phyloP scores from a whole-genome alignment of 768 basidiomycete species.

The Russula emetica region DNA sequence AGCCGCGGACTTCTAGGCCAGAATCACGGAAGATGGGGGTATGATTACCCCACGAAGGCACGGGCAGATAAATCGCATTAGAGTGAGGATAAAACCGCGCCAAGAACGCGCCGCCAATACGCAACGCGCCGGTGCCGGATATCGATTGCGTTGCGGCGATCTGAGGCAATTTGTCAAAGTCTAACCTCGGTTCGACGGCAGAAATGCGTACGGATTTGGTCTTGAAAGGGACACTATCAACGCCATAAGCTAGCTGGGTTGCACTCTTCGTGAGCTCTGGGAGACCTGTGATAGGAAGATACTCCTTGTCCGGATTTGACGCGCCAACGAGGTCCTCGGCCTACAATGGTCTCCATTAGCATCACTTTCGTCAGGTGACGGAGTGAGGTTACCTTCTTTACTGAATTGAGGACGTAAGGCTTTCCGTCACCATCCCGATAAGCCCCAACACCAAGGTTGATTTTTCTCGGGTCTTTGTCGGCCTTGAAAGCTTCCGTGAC shows the following conservation, averaged over 20 bases:
- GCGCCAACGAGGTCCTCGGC: conserved; percentile 71
- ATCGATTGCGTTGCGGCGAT: conserved; percentile 89
- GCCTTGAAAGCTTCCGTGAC: conserved; percentile 96
- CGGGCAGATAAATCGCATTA: conserved; percentile 86
- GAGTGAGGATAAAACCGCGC: conserved; percentile 83
- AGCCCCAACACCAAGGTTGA: conserved; percentile 96
- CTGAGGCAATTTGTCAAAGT: conserved; percentile 37
- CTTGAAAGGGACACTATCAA: conserved; percentile 66
- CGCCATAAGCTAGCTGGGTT: conserved; percentile 86
- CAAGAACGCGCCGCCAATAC: conserved; percentile 91
- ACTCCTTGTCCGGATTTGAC: conserved; percentile 84
- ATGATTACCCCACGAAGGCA: conserved; percentile 97
- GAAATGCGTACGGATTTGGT: conserved; percentile 57
- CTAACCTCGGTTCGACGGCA: background rate
- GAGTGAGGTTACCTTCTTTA: conserved; percentile 62
- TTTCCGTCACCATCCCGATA: conserved; percentile 94
- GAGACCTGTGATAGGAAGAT: conserved; percentile 92
- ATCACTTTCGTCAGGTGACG: background rate
- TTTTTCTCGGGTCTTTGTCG: conserved; percentile 86
- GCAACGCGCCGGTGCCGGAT: conserved; percentile 95
- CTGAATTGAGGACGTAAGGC: conserved; percentile 86
- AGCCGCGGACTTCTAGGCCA: conserved; percentile 86
- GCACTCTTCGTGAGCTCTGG: conserved; percentile 81
- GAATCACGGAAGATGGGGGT: conserved; percentile 90
- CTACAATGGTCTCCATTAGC: conserved; percentile 37